Evolutionary conservation across 2,329 filamentous ascomycete species (phyloP), one percentile per base, ranked within the genome.

Genomic region (Pseudonectria foliicola): DNA sequence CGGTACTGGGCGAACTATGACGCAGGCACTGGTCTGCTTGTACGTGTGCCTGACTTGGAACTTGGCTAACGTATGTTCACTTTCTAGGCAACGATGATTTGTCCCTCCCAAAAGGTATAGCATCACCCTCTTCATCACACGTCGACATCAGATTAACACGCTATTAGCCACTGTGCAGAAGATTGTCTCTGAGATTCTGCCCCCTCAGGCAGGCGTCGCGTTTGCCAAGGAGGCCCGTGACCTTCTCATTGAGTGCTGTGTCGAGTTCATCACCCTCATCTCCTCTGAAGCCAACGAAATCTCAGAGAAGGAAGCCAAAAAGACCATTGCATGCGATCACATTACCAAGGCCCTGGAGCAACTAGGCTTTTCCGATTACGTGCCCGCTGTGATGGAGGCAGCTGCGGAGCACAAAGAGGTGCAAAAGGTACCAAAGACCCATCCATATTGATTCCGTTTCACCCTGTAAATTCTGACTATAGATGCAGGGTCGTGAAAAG

Each of bases 241-340:
- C 56, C 73, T 96, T 3, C 73, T 98, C 34, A 98, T 98, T 54
- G 92, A 96, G 68, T 96, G 92, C 67, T 98, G 92, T 56, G 90
- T 98, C 54, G 92, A 98, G 62, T 98, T 98, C 62, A 95, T 98
- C 62, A 96, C 92, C 13, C 77, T 98, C 54, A 85, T 98, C 50
- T 95, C 89, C n/a, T 94, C 87, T 31, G 90, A 98, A 67, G 92
- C 92, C 43, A 98, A 98, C 63, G 92, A 98, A 54, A 98, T 98
- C 46, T 93, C 89, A 10, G 92, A 98, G 61, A 95, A 95, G 63
- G 92, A 98, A 56, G 87, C 89, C 32, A 98, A 98, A 70, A 98
- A 98, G 74, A 98, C 92, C 4, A 98, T 98, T 51, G 90, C 90
- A 10, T 94, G 87, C 61, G 92, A 98, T 54, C 92, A 98, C 66